Base-by-base conservation (phyloP, 164 flowering plant species). In the Taxillus chinensis region DNA sequence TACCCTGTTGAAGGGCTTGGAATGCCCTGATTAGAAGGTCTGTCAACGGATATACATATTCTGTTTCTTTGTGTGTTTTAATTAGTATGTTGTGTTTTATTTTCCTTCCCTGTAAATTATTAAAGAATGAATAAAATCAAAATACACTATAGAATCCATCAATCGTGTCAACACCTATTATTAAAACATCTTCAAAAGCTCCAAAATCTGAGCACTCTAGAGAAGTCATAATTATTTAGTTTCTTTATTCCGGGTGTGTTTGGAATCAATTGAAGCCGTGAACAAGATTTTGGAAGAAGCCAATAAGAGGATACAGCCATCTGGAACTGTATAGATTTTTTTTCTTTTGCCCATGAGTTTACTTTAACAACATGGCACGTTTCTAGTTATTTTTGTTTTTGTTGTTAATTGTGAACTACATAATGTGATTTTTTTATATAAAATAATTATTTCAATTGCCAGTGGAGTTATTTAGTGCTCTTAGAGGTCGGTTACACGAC, bases 1-100 rank as follows among this genome's bases (percentile, higher is more conserved):
- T 61, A 62, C 72, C 42, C 62, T 95, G 62, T 65, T 95, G 41
- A 95, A 95, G 84, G 80, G 86, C 62, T 72, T 95, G 67, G 92
- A 87, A 66, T 83, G 99, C 72, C 73, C 90, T 59, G 99, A 95
- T 70, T 95, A 97, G 99, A 95, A 95, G 99, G 99, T 95, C 39
- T 52, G 62, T 37, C 39, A 60, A 11, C 38, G 16, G 59, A 46
- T 8, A 27, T 46, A 59, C 59, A 4, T 45, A 8, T 51, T 49
- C 2, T 42, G 59, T 53, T 51, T 57, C 42, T 55, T 14, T 16
- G 45, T 13, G 39, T 41, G 45, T 14, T 2, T 14, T 5, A 5
- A 8, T 45, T 50, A 59, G 27, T 8, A n/a, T 38, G 17, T 45
- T 14, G 0, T 43, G 46, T 43, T 6, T 43, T n/a, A n/a, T n/a